phyloP scores from a whole-genome alignment of 306 rosid genomes.

The Spatholobus suberectus region DNA sequence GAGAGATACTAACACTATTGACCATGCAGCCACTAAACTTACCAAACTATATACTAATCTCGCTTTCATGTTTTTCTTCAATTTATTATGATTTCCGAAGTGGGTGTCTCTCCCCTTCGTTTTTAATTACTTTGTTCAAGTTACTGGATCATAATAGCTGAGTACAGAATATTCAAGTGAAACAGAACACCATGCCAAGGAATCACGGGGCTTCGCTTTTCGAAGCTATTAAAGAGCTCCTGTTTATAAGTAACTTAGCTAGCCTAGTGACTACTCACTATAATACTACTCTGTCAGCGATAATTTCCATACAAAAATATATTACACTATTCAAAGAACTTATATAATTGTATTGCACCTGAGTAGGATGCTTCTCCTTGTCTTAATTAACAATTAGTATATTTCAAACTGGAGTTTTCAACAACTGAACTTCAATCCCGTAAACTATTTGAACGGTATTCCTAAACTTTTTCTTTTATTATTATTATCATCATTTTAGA shows the following conservation, averaged over 20 bases:
- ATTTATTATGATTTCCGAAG: constrained; percentile 39
- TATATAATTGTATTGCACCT: constrained; percentile 39
- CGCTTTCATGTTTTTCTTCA: constrained; percentile 10
- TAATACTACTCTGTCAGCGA: constrained; percentile 62
- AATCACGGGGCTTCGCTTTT: constrained; percentile 58
- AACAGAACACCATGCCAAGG: constrained; percentile 48
- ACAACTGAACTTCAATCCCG: constrained; percentile 30
- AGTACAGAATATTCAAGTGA: constrained; percentile 43
- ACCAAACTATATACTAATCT: neutral
- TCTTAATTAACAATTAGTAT: constrained; percentile 10
- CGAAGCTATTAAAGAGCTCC: constrained; percentile 55
- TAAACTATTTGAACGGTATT: constrained; percentile 26
- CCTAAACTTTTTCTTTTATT: neutral
- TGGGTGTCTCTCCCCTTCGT: constrained; percentile 33
- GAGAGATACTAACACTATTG: neutral
- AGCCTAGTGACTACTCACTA: constrained; percentile 63
- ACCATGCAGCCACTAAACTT: constrained; percentile 28
- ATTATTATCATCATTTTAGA: neutral
- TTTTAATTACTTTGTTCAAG: constrained; percentile 47
- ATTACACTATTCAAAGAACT: constrained; percentile 42
- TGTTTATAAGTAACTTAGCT: constrained; percentile 47
- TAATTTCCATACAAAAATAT: constrained; percentile 46
- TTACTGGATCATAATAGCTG: constrained; percentile 39
- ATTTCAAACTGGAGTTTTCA: neutral
- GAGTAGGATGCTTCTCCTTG: constrained; percentile 52